These are phyloP conservation scores for Calonectria pseudoreteaudii DNA, from an alignment of 2,329 filamentous ascomycete genomes.

Conservation along the genomic window DNA sequence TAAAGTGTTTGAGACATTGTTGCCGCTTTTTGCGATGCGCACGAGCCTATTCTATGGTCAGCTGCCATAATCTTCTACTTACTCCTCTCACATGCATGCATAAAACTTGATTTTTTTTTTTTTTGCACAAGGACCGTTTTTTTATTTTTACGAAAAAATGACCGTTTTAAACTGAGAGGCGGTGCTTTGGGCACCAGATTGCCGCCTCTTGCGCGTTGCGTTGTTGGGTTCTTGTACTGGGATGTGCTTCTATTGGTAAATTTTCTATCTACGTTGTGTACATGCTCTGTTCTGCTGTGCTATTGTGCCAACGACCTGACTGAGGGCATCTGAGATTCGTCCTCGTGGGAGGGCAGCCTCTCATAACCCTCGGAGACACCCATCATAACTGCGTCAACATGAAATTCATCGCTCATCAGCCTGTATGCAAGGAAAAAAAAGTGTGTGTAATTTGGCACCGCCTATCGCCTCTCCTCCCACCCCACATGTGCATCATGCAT, in stretches of 20 bases:
- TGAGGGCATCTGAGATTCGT: not conserved
- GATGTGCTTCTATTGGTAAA: not conserved
- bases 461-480: not conserved
- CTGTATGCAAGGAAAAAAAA: not conserved
- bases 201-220: not conserved
- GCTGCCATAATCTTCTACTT: not conserved
- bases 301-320: slow-evolving; percentile 11
- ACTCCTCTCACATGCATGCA: not conserved
- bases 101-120: not conserved
- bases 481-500: not conserved
- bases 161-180: not conserved
- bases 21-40: slow-evolving; percentile 10
- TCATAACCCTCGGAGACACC: not conserved
- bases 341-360: not conserved
- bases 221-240: not conserved
- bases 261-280: slow-evolving; percentile 1
- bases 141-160: not conserved
- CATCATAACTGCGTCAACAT: slow-evolving; percentile 9
- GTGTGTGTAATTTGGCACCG: not conserved
- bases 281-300: not conserved
- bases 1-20: not conserved
- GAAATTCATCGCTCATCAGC: slow-evolving; percentile 12
- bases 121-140: not conserved
- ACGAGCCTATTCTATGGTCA: not conserved
- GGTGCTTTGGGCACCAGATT: not conserved